Conservation (phyloP, 371 early-diverging fungal species). For the Apophysomyces sp. region DNA sequence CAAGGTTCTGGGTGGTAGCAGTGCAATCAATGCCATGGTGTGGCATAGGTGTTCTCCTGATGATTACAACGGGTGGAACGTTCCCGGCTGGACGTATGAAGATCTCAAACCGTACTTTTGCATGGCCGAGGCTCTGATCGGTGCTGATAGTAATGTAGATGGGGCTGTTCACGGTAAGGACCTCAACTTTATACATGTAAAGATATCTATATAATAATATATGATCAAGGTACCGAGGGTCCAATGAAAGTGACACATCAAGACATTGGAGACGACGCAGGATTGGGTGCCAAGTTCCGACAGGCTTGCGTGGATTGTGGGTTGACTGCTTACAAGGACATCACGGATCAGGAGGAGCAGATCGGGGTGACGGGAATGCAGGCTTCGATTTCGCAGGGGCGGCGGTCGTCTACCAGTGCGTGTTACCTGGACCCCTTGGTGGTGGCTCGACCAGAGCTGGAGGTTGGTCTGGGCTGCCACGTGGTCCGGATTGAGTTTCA, state of each 20-base stretch:
- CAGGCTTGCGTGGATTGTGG: constrained; percentile 21
- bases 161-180: constrained; percentile 12
- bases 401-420: constrained; percentile 10
- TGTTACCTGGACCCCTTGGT: constrained; percentile 11
- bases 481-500: constrained; percentile 15
- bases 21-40: constrained; percentile 38
- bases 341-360: constrained; percentile 16
- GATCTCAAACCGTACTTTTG: constrained; percentile 17
- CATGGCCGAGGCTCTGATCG: constrained; percentile 21
- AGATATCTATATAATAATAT: too few relatives aligned
- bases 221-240: constrained; percentile 6
- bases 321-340: constrained; percentile 13
- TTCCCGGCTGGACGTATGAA: constrained; percentile 17
- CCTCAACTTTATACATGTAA: too few relatives aligned
- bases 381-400: constrained; percentile 15
- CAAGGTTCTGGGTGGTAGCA: constrained; percentile 38
- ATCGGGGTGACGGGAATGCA: constrained; percentile 24
- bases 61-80: constrained; percentile 23
- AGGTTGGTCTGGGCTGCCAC: constrained; percentile 17
- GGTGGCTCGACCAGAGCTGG: constrained; percentile 15
- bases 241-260: constrained; percentile 16
- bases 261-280: neutral
- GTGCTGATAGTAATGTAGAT: neutral
- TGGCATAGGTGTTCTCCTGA: constrained; percentile 35
- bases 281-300: constrained; percentile 12